Base-by-base conservation (phyloP, 768 basidiomycete genomes). In the Podaxis sp. region DNA sequence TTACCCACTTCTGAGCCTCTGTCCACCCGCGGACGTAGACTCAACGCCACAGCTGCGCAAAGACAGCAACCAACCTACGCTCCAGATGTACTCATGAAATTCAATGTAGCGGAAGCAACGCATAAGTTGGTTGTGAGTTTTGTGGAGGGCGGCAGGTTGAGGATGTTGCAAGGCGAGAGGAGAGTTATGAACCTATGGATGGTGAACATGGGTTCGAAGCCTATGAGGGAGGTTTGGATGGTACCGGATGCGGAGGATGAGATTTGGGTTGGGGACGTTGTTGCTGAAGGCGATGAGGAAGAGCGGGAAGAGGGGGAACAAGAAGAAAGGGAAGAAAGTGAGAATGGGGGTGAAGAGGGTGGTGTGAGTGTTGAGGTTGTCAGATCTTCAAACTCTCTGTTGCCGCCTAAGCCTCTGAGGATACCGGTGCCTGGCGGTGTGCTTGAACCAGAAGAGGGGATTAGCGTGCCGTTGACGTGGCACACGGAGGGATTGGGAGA, bases 21-120 rank as follows among this genome's bases (percentile, higher is more conserved):
- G 2, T 79, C 84, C 8, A 80, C 79, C 37, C 87, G 86, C n/a
- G 95, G 95, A 13, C 84, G 80, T 50, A 80, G 95, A 56, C 77
- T 97, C 11, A 86, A 95, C 57, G 84, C 87, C 58, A 95, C 94
- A 2, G 80, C 83, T 33, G 76, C 82, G 13, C 91, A 96, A 67
- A 79, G 88, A 51, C 85, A 88, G 65, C 80, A 72, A 30, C 85
- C 85, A 11, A 84, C 85, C 2, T 96, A 96, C 70, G 88, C 87
- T 10, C 81, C 87, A 10, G 89, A 96, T 70, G 72, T 83, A 6
- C 67, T 83, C 36, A 79, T 92, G 66, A 78, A 77, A 38, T 78
- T 90, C 4, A 79, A 85, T 11, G 83, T 97, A 11, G 83, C 85
- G 51, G 81, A 87, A 44, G 82, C 87, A 2, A 79, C 83, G 30